Percentiles rank a stretch among this genome's conserved stretches.
Conservation (phyloP, 1,284 basidiomycete species). For the Tylopilus sp. region DNA sequence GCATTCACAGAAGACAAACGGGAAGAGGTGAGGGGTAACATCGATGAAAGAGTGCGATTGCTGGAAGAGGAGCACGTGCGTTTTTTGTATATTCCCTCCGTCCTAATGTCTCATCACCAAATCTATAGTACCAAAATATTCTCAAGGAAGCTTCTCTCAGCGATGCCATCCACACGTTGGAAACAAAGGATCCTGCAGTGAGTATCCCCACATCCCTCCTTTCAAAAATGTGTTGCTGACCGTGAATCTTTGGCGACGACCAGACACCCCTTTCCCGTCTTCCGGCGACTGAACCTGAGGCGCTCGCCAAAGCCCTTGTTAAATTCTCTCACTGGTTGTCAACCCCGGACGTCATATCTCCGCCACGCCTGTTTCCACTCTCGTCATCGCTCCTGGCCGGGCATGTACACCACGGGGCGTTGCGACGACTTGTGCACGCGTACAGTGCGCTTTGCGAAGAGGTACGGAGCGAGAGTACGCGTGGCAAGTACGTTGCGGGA, state of each 20-base stretch:
- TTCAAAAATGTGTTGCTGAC: background rate
- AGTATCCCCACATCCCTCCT: conserved; percentile 36
- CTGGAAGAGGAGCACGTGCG: conserved; percentile 87
- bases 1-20: conserved; percentile 78
- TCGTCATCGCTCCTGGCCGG: conserved; percentile 74
- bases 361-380: conserved; percentile 80
- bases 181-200: conserved; percentile 66
- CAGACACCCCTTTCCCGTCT: conserved; percentile 81
- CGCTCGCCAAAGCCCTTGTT: conserved; percentile 65
- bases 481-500: conserved; percentile 82
- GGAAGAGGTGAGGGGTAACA: conserved; percentile 65
- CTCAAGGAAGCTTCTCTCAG: conserved; percentile 81
- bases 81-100: background rate
- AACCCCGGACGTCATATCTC: conserved; percentile 78
- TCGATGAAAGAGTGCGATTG: conserved; percentile 71
- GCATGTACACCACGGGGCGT: conserved; percentile 79
- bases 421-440: conserved; percentile 73
- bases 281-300: conserved; percentile 64
- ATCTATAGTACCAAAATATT: conserved; percentile 73
- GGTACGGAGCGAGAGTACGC: conserved; percentile 73
- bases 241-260: background rate
- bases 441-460: conserved; percentile 81
- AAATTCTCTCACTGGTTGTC: conserved; percentile 79
- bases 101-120: background rate
- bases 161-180: conserved; percentile 70